Evolutionary conservation across 441 rosid species (phyloP), one percentile per base, ranked within the genome.

Genomic region (Erodium chrysanthum): DNA sequence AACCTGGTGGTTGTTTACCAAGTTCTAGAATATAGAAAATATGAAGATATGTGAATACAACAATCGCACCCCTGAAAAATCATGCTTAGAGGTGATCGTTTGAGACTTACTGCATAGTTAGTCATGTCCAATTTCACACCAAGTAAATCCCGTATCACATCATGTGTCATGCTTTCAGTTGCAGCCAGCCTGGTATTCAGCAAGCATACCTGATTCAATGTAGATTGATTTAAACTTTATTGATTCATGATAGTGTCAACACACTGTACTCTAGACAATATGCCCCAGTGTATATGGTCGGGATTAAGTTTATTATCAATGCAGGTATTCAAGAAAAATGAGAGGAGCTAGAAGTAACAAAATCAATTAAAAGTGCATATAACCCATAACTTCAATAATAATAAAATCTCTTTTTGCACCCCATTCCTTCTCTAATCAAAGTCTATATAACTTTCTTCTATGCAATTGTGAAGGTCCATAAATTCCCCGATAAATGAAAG

Each of bases 101-200:
- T 61, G 59, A 75, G 48, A 81, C 94, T 83, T 83, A 90, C 97
- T 17, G 95, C 95, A 72, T 89, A 91, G 75, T 85, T 88, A 20
- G 88, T 87, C 81, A 93, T 83, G 70, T 93, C 97, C 83, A 90
- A 71, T 77, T 88, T 91, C 70, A 93, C 89, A 35, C 96, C 91
- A 67, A 93, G 93, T 75, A 93, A 82, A 84, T 93, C 98, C 54
- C 93, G 93, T 71, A 93, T 91, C 74, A 93, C 88, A 74, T 93
- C 97, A 73, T 91, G 96, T 18, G 98, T 89, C 98, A 89, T 93
- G 88, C 88, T 93, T 80, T 93, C 98, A 60, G 92, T 92, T 64
- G 96, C 89, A 68, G 95, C 98, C 71, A 93, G 79, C 75, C 96
- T 85, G 17, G 97, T 79, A 54, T 82, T 89, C 71, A 93, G 83